Evolutionary conservation across 1,284 basidiomycete species (phyloP).

Genomic region (Lignosus rhinocerotis): DNA sequence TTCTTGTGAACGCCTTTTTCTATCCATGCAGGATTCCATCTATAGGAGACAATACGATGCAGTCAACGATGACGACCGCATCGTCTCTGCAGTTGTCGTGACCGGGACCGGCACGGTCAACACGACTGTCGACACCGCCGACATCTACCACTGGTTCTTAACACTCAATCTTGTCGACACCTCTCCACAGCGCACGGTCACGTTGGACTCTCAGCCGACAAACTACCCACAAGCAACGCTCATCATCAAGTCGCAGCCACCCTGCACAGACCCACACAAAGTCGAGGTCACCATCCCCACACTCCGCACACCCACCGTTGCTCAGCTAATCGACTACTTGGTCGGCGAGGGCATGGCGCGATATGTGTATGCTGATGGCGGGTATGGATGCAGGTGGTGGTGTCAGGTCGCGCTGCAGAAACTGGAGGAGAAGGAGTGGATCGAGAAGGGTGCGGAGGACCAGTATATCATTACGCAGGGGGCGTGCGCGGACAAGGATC

Average conservation of each 20-base stretch:
- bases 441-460: slow-evolving; percentile 4
- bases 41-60: slow-evolving; percentile 3
- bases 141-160: slow-evolving; percentile 6
- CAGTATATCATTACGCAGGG: slow-evolving; percentile 2
- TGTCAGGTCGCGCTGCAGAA: slow-evolving; percentile 8
- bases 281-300: slow-evolving; percentile 2
- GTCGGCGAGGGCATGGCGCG: slow-evolving; percentile 5
- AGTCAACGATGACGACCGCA: background rate
- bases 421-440: slow-evolving; percentile 6
- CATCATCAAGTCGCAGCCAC: slow-evolving; percentile 4
- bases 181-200: background rate
- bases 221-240: slow-evolving; percentile 5
- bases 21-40: slow-evolving; percentile 5
- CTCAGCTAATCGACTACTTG: slow-evolving; percentile 3
- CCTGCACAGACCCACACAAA: slow-evolving; percentile 1
- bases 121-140: background rate
- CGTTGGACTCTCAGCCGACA: slow-evolving; percentile 7
- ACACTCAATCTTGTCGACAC: background rate
- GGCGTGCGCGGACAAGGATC: slow-evolving; percentile 3
- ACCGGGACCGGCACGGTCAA: slow-evolving; percentile 5
- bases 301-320: background rate
- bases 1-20: background rate
- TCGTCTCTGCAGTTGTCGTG: background rate
- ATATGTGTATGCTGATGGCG: slow-evolving; percentile 6
- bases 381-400: slow-evolving; percentile 9